phyloP scores from a whole-genome alignment of 768 basidiomycete species.

The Astraeus odoratus region DNA sequence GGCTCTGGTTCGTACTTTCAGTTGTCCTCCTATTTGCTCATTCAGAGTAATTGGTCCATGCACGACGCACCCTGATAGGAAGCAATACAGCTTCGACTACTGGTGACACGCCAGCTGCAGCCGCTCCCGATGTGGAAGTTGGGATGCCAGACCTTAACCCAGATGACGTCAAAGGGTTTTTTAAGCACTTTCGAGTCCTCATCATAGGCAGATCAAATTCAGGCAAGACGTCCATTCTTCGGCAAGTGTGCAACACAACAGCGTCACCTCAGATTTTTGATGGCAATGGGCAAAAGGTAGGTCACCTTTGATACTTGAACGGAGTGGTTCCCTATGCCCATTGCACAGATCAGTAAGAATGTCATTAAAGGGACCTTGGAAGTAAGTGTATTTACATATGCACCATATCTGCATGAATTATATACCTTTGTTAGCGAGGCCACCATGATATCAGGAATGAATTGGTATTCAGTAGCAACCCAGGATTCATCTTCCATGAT shows the following conservation, averaged over 20 bases:
- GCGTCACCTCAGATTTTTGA: constrained; percentile 26
- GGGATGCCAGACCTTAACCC: no score
- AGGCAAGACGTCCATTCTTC: constrained; percentile 35
- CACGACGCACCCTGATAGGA: no score
- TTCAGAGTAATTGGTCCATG: no score
- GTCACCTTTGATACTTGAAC: neutral
- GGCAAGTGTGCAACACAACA: constrained; percentile 30
- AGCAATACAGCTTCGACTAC: no score
- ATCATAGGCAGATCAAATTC: constrained; percentile 35
- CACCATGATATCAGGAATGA: constrained; percentile 26
- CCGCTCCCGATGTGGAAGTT: no score
- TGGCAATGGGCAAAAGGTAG: constrained; percentile 14
- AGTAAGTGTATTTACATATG: neutral
- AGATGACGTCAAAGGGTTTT: neutral
- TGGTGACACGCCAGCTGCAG: no score
- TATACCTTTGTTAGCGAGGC: constrained; percentile 13
- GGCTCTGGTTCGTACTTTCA: no score
- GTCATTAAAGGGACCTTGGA: neutral
- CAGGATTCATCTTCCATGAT: constrained; percentile 35
- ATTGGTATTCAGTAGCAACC: constrained; percentile 26
- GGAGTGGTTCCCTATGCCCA: neutral
- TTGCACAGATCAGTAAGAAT: neutral
- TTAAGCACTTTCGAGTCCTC: constrained; percentile 30
- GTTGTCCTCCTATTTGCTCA: no score
- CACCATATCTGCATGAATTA: neutral